These are phyloP conservation scores for Linum tenue DNA, from an alignment of 345 rosid species.

Conservation along the genomic window DNA sequence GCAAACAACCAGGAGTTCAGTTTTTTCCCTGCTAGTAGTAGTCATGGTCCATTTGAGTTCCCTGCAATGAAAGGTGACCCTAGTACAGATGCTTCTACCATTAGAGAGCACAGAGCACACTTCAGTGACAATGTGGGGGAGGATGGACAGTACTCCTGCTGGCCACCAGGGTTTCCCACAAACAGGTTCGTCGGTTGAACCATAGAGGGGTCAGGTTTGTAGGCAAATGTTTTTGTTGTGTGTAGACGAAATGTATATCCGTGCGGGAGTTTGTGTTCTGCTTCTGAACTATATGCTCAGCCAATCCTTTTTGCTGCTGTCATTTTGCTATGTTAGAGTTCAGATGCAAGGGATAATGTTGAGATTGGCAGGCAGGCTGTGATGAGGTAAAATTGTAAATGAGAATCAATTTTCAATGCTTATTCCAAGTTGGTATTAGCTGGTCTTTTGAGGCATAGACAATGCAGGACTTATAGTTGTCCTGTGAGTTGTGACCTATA, in stretches of 20 bases:
- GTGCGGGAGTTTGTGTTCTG: constrained; percentile 21
- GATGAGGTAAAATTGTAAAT: constrained; percentile 15
- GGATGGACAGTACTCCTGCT: constrained; percentile 27
- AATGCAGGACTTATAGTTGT: no score
- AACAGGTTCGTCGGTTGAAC: constrained; percentile 18
- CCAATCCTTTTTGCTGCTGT: constrained; percentile 17
- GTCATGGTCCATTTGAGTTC: constrained; percentile 25
- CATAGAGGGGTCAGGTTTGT: constrained; percentile 39
- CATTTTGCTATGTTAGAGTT: constrained; percentile 14
- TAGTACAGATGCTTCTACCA: constrained; percentile 28
- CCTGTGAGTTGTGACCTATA: no score
- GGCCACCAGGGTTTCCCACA: constrained; percentile 29
- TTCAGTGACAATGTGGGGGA: constrained; percentile 29
- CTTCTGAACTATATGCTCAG: constrained; percentile 9
- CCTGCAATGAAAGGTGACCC: constrained; percentile 23
- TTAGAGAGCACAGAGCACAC: constrained; percentile 41
- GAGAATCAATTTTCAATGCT: constrained; percentile 6
- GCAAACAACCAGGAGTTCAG: constrained; percentile 42
- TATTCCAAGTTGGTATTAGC: not conserved
- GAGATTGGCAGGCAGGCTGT: constrained; percentile 19
- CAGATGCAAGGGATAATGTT: constrained; percentile 14
- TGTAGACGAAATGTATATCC: constrained; percentile 19
- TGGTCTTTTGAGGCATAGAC: not conserved
- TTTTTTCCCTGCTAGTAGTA: constrained; percentile 47
- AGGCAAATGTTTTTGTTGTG: constrained; percentile 21